A percentile compares a stretch with the other conserved stretches of the same genome.
phyloP scores from a whole-genome alignment of 2,329 filamentous ascomycete genomes.

The Fusarium sp. region DNA sequence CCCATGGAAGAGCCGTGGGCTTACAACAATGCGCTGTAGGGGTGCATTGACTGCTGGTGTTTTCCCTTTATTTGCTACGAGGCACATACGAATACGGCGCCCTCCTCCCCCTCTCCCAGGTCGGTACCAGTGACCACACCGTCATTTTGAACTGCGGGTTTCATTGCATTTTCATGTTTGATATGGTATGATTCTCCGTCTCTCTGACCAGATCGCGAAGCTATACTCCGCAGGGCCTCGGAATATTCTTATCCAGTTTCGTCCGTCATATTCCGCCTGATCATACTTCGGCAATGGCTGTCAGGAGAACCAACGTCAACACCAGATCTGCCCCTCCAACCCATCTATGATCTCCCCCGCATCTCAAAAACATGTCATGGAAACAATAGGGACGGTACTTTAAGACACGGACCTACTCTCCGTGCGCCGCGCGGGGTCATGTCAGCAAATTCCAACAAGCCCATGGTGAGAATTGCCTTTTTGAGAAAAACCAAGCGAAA shows the following conservation, averaged over 20 bases:
- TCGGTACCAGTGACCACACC: slow-evolving; percentile 26
- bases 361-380: slow-evolving; percentile 13
- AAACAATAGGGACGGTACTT: slow-evolving; percentile 12
- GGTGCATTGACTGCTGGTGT: slow-evolving; percentile 4
- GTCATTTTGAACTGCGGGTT: slow-evolving; percentile 36
- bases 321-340: slow-evolving; percentile 25
- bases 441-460: slow-evolving; percentile 22
- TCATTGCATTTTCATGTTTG: slow-evolving; percentile 8
- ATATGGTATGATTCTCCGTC: slow-evolving; percentile 14
- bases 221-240: not conserved
- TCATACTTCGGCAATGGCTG: slow-evolving; percentile 1
- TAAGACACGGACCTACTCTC: slow-evolving; percentile 40
- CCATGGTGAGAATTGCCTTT: slow-evolving; percentile 43
- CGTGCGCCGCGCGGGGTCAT: slow-evolving; percentile 31
- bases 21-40: slow-evolving; percentile 7
- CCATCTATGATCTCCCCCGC: slow-evolving; percentile 29
- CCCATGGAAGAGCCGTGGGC: slow-evolving; percentile 19
- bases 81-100: slow-evolving; percentile 46
- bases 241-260: not conserved
- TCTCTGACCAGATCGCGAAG: not conserved
- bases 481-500: slow-evolving; percentile 35
- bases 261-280: not conserved
- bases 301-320: not conserved
- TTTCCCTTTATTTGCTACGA: slow-evolving; percentile 17
- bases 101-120: slow-evolving; percentile 7